phyloP scores from a whole-genome alignment of 2,329 filamentous ascomycete species.

The Curvularia hawaiiensis region DNA sequence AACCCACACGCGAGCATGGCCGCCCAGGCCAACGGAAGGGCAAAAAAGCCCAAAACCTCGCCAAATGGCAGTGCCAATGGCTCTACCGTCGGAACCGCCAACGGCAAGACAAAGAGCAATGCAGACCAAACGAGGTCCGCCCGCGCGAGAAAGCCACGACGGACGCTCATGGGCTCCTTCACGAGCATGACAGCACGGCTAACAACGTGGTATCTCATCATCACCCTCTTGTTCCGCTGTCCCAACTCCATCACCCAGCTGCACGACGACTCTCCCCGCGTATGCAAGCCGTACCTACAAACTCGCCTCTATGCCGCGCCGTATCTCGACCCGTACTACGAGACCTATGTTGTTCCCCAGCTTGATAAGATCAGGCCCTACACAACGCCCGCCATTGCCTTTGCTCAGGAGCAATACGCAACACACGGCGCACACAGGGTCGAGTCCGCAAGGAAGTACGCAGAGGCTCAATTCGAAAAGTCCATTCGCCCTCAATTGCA shows the following conservation, averaged over 20 bases:
- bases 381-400: constrained; percentile 66
- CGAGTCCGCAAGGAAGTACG: constrained; percentile 68
- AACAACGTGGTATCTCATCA: constrained; percentile 82
- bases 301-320: constrained; percentile 71
- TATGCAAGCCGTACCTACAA: constrained; percentile 82
- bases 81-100: constrained; percentile 33
- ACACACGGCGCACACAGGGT: constrained; percentile 78
- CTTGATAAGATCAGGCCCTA: constrained; percentile 79
- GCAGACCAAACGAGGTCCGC: constrained; percentile 32
- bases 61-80: constrained; percentile 32
- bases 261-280: constrained; percentile 69
- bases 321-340: constrained; percentile 83
- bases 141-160: constrained; percentile 25
- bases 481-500: constrained; percentile 76
- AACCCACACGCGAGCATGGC: constrained; percentile 39
- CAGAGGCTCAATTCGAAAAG: constrained; percentile 76
- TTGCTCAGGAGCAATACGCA: constrained; percentile 65
- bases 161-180: constrained; percentile 32
- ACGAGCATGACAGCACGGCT: constrained; percentile 53
- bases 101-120: constrained; percentile 36
- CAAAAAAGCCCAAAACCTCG: constrained; percentile 43
- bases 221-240: constrained; percentile 82
- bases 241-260: constrained; percentile 72
- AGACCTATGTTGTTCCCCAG: constrained; percentile 82
- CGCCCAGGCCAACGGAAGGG: constrained; percentile 45